Percentiles rank a stretch among this genome's conserved stretches.
These are phyloP conservation scores for Meripilus lineatus DNA, from an alignment of 1,284 basidiomycete species.

Conservation along the genomic window DNA sequence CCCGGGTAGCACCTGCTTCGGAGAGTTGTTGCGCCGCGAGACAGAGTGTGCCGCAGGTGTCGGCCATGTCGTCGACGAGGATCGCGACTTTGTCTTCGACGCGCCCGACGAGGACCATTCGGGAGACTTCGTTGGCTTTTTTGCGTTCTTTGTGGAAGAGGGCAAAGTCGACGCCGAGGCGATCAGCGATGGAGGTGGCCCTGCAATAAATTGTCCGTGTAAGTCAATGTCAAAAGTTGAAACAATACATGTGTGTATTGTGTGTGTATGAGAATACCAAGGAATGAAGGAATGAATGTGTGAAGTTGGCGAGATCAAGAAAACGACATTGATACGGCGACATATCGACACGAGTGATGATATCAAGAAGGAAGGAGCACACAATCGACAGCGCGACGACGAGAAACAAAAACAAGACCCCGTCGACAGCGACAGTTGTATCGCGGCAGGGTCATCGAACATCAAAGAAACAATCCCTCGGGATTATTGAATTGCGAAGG, in stretches of 20 bases:
- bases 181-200: slow-evolving; percentile 96
- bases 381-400: no score
- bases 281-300: no score
- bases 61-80: slow-evolving; percentile 99
- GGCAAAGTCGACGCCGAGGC: slow-evolving; percentile 96
- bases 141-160: slow-evolving; percentile 99
- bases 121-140: slow-evolving; percentile 98
- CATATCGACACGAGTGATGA: no score
- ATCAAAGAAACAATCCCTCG: no score
- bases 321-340: not conserved
- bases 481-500: no score
- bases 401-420: no score
- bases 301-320: no score
- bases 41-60: slow-evolving; percentile 97
- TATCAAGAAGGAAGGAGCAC: no score
- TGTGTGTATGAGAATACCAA: no score
- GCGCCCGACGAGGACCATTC: slow-evolving; percentile 97
- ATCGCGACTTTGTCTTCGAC: slow-evolving; percentile 94
- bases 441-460: no score
- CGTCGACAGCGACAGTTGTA: no score
- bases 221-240: not conserved
- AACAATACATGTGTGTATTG: not conserved
- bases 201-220: slow-evolving; percentile 35
- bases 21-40: slow-evolving; percentile 87
- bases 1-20: slow-evolving; percentile 85